Evolutionary conservation across 768 basidiomycete genomes (phyloP), one percentile per base, ranked within the genome.

Genomic region (Mrakia hoshinonis): DNA sequence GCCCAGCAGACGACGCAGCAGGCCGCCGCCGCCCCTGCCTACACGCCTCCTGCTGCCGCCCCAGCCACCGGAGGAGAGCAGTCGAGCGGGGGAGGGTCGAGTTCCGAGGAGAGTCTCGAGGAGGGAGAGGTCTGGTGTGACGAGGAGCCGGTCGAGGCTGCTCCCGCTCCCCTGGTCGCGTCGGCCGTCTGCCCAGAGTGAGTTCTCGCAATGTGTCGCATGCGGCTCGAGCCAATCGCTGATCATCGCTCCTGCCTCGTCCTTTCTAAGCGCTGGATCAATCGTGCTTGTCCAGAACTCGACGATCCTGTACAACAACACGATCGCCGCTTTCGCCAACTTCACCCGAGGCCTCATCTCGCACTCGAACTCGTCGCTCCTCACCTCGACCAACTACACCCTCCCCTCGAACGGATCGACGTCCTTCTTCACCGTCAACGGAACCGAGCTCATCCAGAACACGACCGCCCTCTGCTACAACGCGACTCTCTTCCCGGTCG

Each of bases 251-350:
- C 18, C 15, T 34, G n/a, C 34, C 49, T 24, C 7, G 9, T 39
- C 18, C 22, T 31, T n/a, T 22, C 1, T 39, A 31, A 55, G 58
- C 6, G 12, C 58, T 31, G 34, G 15, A 31, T 39, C 58, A 22
- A 61, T 61, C 58, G 58, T 61, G 31, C 58, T 61, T 20, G 31
- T 61, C 34, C 36, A 39, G 34, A 61, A 61, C 58, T 36, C 31
- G 15, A 61, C 58, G 22, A 61, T 61, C 34, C 58, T 61, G 22
- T 61, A n/a, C 34, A 61, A 61, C 58, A 61, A 61, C 36, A 36
- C 58, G 11, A 15, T 61, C 58, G 20, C 34, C 1, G 36, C 58
- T 22, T 61, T 61, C 58, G 58, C 36, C 34, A 61, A 61, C 58
- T 61, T 61, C 34, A 61, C 58, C 5, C 31, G 34, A 61, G 58